Base-by-base conservation (phyloP, 2,329 filamentous ascomycete genomes). In the Exophiala spinifera region DNA sequence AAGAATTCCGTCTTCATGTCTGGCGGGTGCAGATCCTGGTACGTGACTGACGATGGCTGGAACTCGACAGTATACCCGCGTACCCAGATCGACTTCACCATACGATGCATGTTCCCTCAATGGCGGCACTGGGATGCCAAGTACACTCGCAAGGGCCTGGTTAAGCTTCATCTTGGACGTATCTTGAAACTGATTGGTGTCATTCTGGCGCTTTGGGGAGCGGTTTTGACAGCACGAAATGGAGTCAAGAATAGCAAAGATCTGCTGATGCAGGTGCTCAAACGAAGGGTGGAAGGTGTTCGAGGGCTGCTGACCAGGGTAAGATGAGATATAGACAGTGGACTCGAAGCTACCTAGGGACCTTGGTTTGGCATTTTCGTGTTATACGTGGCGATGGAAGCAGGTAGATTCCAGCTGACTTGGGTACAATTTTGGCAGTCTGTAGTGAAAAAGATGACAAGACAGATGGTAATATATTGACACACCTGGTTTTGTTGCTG, bases 121-220 rank as follows among this genome's bases (percentile, higher is more conserved):
- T 82, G 77, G 76, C 67, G 61, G n/a, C 73, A 83, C 57, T 83
- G 79, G 79, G 72, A 75, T 15, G 73, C 79, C 14, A 70, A 67
- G 33, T 79, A 79, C 50, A 82, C 80, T 1, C 61, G 57, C 8
- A 78, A 77, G 57, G 80, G 79, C 0, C 60, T 73, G 0, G 42
- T 66, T 10, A 71, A 70, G 55, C 69, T 64, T 15, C 53, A 64
- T 7, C 20, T 65, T 11, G 49, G 53, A 19, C 51, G 52, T 36
- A 31, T 61, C 4, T 11, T 67, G 7, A 65, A 61, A 19, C 43
- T 63, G 1, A 54, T 66, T 11, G 34, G 49, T 15, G 14, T 61
- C 4, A 15, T 61, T 1, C 15, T 50, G 14, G 46, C 53, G 25
- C 1, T 56, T 3, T 56, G 49, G 44, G 49, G 34, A 8, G 48